phyloP scores from a whole-genome alignment of 768 basidiomycete species.

The Pleurotus eryngii region DNA sequence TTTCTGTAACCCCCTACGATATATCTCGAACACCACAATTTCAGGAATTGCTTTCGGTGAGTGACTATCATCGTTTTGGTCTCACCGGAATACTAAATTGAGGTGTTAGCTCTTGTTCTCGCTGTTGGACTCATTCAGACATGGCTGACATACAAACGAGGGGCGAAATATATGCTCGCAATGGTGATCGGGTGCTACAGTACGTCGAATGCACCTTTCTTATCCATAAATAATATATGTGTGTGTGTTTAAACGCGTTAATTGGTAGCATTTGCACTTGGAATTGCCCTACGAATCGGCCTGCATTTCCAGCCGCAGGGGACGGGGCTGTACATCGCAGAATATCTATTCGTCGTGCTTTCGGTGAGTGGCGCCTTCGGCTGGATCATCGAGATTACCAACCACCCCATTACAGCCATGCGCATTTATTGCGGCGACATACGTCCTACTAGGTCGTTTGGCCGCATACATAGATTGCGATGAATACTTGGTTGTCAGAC shows the following conservation, averaged over 20 bases:
- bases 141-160: slow-evolving; percentile 36
- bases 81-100: too few species aligned
- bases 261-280: slow-evolving; percentile 48
- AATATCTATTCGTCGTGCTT: slow-evolving; percentile 60
- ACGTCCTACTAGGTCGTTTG: slow-evolving; percentile 62
- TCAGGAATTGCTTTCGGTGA: slow-evolving; percentile 49
- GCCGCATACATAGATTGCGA: slow-evolving; percentile 46
- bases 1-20: slow-evolving; percentile 49
- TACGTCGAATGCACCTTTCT: slow-evolving; percentile 21
- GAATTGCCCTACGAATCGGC: slow-evolving; percentile 54
- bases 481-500: slow-evolving; percentile 45
- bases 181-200: slow-evolving; percentile 63
- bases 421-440: slow-evolving; percentile 70
- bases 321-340: slow-evolving; percentile 47
- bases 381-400: background rate
- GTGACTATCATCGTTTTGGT: slow-evolving; percentile 2
- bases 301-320: slow-evolving; percentile 53
- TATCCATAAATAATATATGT: too few species aligned
- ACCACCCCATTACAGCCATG: slow-evolving; percentile 49
- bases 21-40: slow-evolving; percentile 52
- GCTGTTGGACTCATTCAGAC: slow-evolving; percentile 42
- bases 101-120: slow-evolving; percentile 25
- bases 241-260: background rate
- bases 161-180: slow-evolving; percentile 56
- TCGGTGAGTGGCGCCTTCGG: slow-evolving; percentile 35